Conservation (phyloP, 371 early-diverging fungal species). For the Apophysomyces elegans region DNA sequence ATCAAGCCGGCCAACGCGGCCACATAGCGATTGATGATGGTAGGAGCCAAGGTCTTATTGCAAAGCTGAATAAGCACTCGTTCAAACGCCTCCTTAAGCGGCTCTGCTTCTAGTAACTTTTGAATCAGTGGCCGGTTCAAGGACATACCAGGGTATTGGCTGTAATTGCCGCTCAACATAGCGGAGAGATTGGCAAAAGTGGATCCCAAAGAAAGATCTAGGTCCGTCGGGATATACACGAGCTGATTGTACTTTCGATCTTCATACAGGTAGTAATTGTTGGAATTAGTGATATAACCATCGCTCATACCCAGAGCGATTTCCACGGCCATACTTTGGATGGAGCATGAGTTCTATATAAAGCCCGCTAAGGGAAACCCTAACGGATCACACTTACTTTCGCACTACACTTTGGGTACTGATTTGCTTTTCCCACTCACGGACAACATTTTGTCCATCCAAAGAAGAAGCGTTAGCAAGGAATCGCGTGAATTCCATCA, state of each 20-base stretch:
- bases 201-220: slow-evolving; percentile 39
- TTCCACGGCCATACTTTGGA: slow-evolving; percentile 29
- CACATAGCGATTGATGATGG: slow-evolving; percentile 16
- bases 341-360: not conserved
- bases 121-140: slow-evolving; percentile 20
- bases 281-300: slow-evolving; percentile 19
- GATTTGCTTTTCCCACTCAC: slow-evolving; percentile 18
- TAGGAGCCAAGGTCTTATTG: slow-evolving; percentile 21
- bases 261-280: slow-evolving; percentile 33
- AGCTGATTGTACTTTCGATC: slow-evolving; percentile 14
- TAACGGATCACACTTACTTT: slow-evolving; percentile 17
- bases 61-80: slow-evolving; percentile 18
- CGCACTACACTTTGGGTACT: slow-evolving; percentile 23
- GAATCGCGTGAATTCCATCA: slow-evolving; percentile 25
- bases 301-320: slow-evolving; percentile 23
- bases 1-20: slow-evolving; percentile 21
- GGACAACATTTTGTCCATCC: not conserved
- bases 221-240: slow-evolving; percentile 36
- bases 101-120: slow-evolving; percentile 16
- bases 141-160: slow-evolving; percentile 27
- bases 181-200: slow-evolving; percentile 15
- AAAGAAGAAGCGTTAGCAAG: slow-evolving; percentile 21
- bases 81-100: slow-evolving; percentile 32
- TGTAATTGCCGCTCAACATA: slow-evolving; percentile 36
- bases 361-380: not conserved